Evolutionary conservation across 257 asterid species (phyloP).

Genomic region (Agastache rugosa): DNA sequence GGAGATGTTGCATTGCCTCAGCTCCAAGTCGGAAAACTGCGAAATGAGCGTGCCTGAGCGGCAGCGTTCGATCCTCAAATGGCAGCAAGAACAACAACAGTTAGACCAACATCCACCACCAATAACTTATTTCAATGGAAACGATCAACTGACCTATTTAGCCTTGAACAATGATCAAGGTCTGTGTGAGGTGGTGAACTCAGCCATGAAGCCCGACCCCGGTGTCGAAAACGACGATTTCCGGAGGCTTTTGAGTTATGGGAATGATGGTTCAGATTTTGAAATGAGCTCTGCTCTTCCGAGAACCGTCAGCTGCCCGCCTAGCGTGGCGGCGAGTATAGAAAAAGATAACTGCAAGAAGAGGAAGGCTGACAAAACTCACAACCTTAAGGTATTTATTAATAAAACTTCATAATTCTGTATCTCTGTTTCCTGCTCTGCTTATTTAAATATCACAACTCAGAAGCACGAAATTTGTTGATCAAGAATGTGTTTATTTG

Average conservation of each 20-base stretch:
- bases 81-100: constrained; percentile 53
- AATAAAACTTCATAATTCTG: neutral
- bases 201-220: constrained; percentile 64
- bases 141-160: constrained; percentile 36
- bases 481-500: neutral
- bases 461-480: neutral
- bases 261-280: constrained; percentile 36
- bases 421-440: constrained; percentile 2
- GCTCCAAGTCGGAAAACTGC: constrained; percentile 31
- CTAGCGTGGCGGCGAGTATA: constrained; percentile 42
- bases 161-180: constrained; percentile 46
- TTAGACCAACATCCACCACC: constrained; percentile 36
- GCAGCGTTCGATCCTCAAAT: constrained; percentile 49
- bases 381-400: constrained; percentile 52
- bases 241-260: constrained; percentile 36
- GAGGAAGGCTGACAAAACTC: constrained; percentile 61
- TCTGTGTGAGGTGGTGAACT: constrained; percentile 45
- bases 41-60: constrained; percentile 58
- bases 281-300: constrained; percentile 51
- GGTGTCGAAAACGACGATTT: constrained; percentile 41
- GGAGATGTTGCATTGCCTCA: constrained; percentile 51
- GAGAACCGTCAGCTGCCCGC: constrained; percentile 66
- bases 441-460: neutral
- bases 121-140: constrained; percentile 37
- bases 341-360: constrained; percentile 62